These are phyloP conservation scores for Megacollybia marginata DNA, from an alignment of 768 basidiomycete species.

Conservation along the genomic window DNA sequence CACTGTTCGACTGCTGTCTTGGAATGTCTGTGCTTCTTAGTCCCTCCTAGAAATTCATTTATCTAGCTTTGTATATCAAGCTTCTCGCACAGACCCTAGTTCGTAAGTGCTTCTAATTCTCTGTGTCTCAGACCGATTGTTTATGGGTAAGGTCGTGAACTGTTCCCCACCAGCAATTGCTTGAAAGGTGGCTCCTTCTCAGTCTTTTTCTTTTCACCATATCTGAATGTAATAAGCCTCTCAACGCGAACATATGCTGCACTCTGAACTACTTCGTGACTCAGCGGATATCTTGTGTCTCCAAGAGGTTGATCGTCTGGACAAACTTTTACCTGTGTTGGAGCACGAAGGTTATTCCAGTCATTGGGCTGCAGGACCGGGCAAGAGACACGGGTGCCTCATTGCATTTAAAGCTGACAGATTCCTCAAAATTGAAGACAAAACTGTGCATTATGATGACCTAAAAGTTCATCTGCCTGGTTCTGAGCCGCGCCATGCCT, in stretches of 20 bases:
- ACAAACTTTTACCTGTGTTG: conserved; percentile 62
- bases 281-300: conserved; percentile 81
- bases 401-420: conserved; percentile 57
- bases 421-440: conserved; percentile 40
- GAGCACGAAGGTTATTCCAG: conserved; percentile 56
- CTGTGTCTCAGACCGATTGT: not conserved
- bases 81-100: conserved; percentile 74
- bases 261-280: conserved; percentile 53
- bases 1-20: conserved; percentile 38
- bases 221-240: not conserved
- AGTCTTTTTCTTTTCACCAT: too few species aligned
- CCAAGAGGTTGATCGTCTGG: conserved; percentile 88
- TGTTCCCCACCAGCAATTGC: conserved; percentile 83
- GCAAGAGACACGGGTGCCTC: conserved; percentile 82
- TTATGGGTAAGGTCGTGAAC: conserved; percentile 50
- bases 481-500: conserved; percentile 31
- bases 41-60: not conserved
- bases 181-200: conserved; percentile 43
- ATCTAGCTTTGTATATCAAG: conserved; percentile 26
- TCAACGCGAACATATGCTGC: conserved; percentile 70
- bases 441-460: conserved; percentile 63
- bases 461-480: conserved; percentile 35
- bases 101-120: conserved; percentile 41
- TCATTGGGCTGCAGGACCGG: conserved; percentile 60
- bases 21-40: conserved; percentile 63